These are phyloP conservation scores for Polytolypa hystricis DNA, from an alignment of 2,329 filamentous ascomycete species.

Conservation along the genomic window DNA sequence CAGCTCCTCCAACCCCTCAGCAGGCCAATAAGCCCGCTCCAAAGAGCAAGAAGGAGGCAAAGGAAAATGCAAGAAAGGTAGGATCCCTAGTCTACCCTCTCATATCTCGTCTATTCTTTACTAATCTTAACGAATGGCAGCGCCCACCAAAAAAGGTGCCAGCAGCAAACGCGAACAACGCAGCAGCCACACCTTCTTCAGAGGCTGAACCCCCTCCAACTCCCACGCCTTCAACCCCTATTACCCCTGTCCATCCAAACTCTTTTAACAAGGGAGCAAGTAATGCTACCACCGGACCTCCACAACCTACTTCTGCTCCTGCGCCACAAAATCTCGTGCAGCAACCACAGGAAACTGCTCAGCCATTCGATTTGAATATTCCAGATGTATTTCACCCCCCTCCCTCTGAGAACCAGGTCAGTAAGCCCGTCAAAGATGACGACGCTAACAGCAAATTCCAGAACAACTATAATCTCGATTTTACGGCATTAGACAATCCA, in stretches of 20 bases:
- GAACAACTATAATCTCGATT: constrained; percentile 30
- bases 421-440: not conserved
- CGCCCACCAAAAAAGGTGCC: constrained; percentile 34
- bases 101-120: not conserved
- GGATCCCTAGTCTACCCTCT: constrained; percentile 6
- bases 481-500: constrained; percentile 34
- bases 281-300: constrained; percentile 24
- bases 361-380: constrained; percentile 8
- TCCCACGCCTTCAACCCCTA: constrained; percentile 39
- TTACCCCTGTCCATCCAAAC: constrained; percentile 36
- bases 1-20: constrained; percentile 50
- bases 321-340: constrained; percentile 16
- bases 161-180: constrained; percentile 25
- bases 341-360: constrained; percentile 20
- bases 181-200: constrained; percentile 33
- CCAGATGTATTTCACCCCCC: constrained; percentile 23
- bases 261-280: constrained; percentile 30
- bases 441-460: not conserved
- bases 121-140: constrained; percentile 19
- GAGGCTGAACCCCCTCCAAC: constrained; percentile 38
- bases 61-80: constrained; percentile 43
- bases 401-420: not conserved
- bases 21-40: constrained; percentile 47
- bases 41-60: constrained; percentile 47
- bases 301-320: constrained; percentile 17